Evolutionary conservation across 2,329 filamentous ascomycete genomes (phyloP), one percentile per base, ranked within the genome.

Genomic region (Penicillium sp.): DNA sequence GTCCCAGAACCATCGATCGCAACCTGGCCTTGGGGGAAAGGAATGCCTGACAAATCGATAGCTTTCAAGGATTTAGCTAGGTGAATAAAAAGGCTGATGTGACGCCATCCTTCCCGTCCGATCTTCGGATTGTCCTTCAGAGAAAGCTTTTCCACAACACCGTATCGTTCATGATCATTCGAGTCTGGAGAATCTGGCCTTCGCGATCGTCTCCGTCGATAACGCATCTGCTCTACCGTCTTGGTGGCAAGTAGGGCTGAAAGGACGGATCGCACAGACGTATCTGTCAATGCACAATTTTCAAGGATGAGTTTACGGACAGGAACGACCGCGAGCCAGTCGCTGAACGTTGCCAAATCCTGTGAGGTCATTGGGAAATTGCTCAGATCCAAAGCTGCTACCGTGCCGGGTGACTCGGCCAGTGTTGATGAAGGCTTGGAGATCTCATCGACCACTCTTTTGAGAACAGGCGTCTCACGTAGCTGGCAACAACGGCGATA

Each of bases 401-500:
- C 88, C 15, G 90, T 82, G n/a, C 92, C 91, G 0, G 86, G 84
- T 41, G 86, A 79, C 52, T 79, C 80, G 2, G 82, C 73, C 10
- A 86, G 80, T 31, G 81, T 84, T 47, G 88, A 88, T n/a, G 83
- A 81, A 1, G 86, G 81, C 37, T 87, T 84, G 37, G 84, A 85
- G 5, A 99, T 86, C 71, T 97, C 91, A 66, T 96, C 90, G 0
- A 90, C 93, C 45, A 99, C 88, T 66, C 90, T 90, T 72, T 95
- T 96, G 21, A 97, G 78, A 50, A 97, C 92, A 0, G 91, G 90
- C 0, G 91, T 95, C 74, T 97, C 94, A 55, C 94, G 85, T 31
- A 99, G 78, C 69, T 97, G 93, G 69, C 94, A 97, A 71, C 94
- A 97, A 68, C 94, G 83, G 61, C 93, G 84, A 72, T 99, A 99